Conservation (phyloP, 257 asterid genomes). For the Osmanthus fragrans region DNA sequence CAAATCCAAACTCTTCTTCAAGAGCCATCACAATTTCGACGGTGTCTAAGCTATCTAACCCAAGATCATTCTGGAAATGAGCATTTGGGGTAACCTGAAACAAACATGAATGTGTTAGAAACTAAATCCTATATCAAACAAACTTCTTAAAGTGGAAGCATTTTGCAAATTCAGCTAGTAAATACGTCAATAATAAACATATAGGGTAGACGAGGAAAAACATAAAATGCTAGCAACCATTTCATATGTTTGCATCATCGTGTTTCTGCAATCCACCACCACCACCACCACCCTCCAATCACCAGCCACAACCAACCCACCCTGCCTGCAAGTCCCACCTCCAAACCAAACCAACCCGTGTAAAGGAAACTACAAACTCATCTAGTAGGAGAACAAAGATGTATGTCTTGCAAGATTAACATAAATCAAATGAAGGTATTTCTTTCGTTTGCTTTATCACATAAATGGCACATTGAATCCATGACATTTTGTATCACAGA, state of each 20-base stretch:
- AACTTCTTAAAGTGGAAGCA: neutral
- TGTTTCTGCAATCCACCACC: neutral
- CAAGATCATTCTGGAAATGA: constrained; percentile 57
- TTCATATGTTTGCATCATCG: neutral
- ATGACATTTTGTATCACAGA: neutral
- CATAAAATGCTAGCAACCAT: neutral
- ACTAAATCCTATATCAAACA: neutral
- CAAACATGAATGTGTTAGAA: neutral
- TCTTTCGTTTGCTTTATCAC: neutral
- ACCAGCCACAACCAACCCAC: neutral
- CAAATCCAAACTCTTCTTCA: constrained; percentile 57
- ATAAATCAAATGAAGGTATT: neutral
- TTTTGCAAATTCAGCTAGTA: neutral
- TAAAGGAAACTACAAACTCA: neutral
- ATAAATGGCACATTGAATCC: neutral
- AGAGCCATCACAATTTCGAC: constrained; percentile 63
- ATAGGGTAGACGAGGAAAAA: neutral
- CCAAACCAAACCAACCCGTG: neutral
- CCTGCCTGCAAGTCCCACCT: neutral
- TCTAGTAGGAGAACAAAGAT: neutral
- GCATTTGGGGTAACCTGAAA: constrained; percentile 53
- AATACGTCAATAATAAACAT: neutral
- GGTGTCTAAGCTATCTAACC: constrained; percentile 55
- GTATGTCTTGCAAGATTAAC: neutral
- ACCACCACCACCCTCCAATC: neutral